Evolutionary conservation across 257 asterid genomes (phyloP).

Genomic region (Solanum sejunctum): DNA sequence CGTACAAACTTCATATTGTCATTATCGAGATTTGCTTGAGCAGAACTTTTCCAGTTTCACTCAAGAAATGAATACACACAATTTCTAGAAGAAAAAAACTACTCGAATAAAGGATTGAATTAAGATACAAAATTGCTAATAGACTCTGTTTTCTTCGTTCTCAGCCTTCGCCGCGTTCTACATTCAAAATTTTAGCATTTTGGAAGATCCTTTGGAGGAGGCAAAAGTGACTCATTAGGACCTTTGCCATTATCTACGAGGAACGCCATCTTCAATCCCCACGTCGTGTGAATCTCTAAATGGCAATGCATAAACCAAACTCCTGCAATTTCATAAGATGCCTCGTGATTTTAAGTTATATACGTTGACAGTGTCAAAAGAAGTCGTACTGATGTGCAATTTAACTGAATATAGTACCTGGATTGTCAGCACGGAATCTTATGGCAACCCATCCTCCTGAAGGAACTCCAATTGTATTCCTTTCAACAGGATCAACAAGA

Average conservation of each 20-base stretch:
- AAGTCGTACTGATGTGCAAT: background rate
- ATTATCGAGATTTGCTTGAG: background rate
- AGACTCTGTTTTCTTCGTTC: background rate
- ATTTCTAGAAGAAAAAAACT: background rate
- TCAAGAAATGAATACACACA: background rate
- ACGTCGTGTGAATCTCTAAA: constrained; percentile 78
- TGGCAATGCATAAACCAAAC: constrained; percentile 98
- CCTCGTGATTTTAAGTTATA: background rate
- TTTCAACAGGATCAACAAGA: constrained; percentile 55
- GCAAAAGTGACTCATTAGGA: constrained; percentile 54
- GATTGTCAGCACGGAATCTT: constrained; percentile 52
- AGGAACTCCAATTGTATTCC: constrained; percentile 59
- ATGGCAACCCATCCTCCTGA: constrained; percentile 69
- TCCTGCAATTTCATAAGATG: constrained; percentile 24
- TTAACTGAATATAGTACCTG: constrained; percentile 22
- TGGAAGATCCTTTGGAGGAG: constrained; percentile 81
- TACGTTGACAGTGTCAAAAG: background rate
- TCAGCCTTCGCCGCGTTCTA: background rate
- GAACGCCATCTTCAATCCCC: constrained; percentile 96
- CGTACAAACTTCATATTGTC: background rate
- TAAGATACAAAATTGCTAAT: background rate
- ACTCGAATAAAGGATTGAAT: background rate
- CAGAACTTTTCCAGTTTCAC: background rate
- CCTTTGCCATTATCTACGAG: constrained; percentile 85
- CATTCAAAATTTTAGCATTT: constrained; percentile 26